Percentiles rank a stretch among this genome's conserved stretches.
phyloP scores from a whole-genome alignment of 768 basidiomycete genomes.

The Austroboletus eburneus region DNA sequence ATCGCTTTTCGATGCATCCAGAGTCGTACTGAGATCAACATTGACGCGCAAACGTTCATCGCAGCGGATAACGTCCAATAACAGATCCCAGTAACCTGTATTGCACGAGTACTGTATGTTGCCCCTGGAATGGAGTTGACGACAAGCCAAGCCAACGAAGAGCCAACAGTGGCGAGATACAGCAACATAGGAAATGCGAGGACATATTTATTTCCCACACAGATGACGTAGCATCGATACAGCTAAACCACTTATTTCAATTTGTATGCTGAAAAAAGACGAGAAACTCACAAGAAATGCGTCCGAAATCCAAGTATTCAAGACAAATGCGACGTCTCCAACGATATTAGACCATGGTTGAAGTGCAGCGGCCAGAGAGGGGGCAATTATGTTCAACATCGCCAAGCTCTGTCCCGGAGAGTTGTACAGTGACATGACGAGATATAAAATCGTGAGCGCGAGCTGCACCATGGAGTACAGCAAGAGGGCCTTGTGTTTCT shows the following conservation, averaged over 20 bases:
- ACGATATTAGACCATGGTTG: background rate
- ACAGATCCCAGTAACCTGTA: background rate
- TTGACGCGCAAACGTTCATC: conserved; percentile 15
- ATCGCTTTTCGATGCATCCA: conserved; percentile 17
- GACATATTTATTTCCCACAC: background rate
- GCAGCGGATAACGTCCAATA: conserved; percentile 14
- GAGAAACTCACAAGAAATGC: background rate
- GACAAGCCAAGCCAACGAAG: background rate
- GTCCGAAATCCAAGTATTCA: background rate
- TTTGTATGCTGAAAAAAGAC: background rate
- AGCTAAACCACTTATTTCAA: background rate
- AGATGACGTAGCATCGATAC: background rate
- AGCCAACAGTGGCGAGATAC: background rate
- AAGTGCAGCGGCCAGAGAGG: background rate
- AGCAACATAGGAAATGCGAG: background rate
- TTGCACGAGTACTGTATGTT: background rate
- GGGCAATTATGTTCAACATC: background rate
- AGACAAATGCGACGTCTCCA: background rate
- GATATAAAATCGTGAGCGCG: background rate
- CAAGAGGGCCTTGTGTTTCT: background rate
- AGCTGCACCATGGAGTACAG: background rate
- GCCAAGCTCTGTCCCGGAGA: background rate
- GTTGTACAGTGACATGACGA: background rate
- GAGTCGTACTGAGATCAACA: conserved; percentile 12
- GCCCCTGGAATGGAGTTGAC: background rate